These are phyloP conservation scores for Dactylellina cionopaga DNA, from an alignment of 2,329 filamentous ascomycete genomes.

Conservation along the genomic window DNA sequence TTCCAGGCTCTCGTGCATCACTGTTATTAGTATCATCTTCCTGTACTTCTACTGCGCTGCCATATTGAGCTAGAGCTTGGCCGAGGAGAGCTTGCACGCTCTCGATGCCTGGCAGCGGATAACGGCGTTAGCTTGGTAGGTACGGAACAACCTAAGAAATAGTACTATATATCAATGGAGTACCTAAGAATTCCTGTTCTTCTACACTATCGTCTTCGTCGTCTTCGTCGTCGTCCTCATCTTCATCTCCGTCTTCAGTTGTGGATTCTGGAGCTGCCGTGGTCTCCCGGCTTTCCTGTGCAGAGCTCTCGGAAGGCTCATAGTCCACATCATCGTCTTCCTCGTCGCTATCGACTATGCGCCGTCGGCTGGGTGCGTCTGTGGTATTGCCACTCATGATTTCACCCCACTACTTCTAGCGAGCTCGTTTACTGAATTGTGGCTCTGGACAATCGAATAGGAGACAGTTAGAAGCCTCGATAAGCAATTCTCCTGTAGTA, in stretches of 20 bases:
- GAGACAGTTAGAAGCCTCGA: too few relatives aligned
- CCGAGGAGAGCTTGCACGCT: conserved; percentile 7
- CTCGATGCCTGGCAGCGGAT: conserved; percentile 9
- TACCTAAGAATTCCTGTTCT: conserved; percentile 51
- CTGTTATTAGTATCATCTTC: conserved; percentile 55
- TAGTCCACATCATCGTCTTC: conserved; percentile 59
- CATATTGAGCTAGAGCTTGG: conserved; percentile 16
- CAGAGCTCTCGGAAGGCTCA: conserved; percentile 52
- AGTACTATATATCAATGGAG: conserved; percentile 52
- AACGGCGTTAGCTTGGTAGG: conserved; percentile 54
- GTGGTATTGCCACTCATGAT: conserved; percentile 5
- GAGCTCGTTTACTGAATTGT: not conserved
- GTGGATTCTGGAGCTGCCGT: conserved; percentile 38
- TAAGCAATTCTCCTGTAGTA: too few relatives aligned
- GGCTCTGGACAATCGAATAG: not conserved
- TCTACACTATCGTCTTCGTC: conserved; percentile 54
- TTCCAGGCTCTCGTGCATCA: conserved; percentile 55
- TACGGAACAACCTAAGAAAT: too few relatives aligned
- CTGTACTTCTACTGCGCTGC: conserved; percentile 58
- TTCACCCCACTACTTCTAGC: not conserved
- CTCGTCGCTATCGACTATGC: conserved; percentile 53
- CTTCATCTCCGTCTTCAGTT: conserved; percentile 60
- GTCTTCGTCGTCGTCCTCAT: conserved; percentile 58
- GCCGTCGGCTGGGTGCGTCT: too few relatives aligned
- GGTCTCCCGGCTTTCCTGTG: conserved; percentile 29